phyloP scores from a whole-genome alignment of 208 protist species.

The Leishmania lainsoni region DNA sequence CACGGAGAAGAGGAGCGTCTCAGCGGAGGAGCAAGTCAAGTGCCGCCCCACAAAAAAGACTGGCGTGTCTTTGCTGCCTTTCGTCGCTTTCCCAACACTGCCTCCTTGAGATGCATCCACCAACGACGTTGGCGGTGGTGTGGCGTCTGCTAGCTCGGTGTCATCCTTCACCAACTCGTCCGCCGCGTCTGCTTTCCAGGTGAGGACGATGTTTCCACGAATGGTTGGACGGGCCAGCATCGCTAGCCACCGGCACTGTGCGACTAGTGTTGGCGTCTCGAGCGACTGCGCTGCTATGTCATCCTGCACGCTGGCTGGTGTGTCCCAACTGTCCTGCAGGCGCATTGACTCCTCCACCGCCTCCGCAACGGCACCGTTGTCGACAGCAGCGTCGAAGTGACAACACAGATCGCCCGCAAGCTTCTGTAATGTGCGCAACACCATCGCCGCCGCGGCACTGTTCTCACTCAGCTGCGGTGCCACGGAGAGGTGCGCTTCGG shows the following conservation, averaged over 20 bases:
- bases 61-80: background rate
- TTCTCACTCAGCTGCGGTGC: constrained; percentile 59
- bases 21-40: constrained; percentile 63
- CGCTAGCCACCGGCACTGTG: constrained; percentile 43
- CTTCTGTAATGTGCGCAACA: constrained; percentile 68
- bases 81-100: background rate
- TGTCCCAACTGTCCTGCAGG: constrained; percentile 3
- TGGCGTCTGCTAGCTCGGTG: constrained; percentile 16
- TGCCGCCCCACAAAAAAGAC: constrained; percentile 55
- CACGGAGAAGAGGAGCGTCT: constrained; percentile 61
- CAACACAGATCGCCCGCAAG: constrained; percentile 58
- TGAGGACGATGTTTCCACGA: constrained; percentile 40
- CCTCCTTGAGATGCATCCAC: background rate
- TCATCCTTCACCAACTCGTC: constrained; percentile 32
- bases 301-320: constrained; percentile 15
- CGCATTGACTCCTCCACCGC: constrained; percentile 6
- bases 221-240: constrained; percentile 35
- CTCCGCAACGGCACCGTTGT: constrained; percentile 15
- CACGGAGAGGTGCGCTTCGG: constrained; percentile 30
- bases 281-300: constrained; percentile 21
- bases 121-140: background rate
- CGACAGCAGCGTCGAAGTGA: constrained; percentile 25
- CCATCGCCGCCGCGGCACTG: constrained; percentile 30
- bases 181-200: constrained; percentile 31
- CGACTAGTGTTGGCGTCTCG: constrained; percentile 31